A percentile compares a stretch with the other conserved stretches of the same genome.
phyloP scores from a whole-genome alignment of 805 yeast species.

The Hanseniaspora singularis region DNA sequence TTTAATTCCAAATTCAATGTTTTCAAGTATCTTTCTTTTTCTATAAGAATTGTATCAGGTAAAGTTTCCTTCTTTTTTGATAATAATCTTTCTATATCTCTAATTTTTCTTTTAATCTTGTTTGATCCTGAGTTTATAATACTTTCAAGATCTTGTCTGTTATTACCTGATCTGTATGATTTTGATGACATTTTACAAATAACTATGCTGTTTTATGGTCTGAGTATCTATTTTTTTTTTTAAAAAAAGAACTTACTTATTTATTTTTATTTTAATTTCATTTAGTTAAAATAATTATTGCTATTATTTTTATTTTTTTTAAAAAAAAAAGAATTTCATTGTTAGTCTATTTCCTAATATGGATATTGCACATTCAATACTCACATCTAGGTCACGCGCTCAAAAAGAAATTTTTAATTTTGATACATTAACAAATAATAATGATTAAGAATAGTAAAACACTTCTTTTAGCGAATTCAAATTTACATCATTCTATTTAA shows the following conservation, averaged over 20 bases:
- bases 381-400: too few species aligned
- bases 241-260: neutral
- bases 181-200: conserved; percentile 4
- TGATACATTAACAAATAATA: too few species aligned
- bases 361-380: too few species aligned
- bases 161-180: conserved; percentile 14
- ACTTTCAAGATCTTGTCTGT: conserved; percentile 29
- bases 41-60: conserved; percentile 52
- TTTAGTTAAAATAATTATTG: too few species aligned
- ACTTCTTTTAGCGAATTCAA: too few species aligned
- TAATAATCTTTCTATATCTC: conserved; percentile 71
- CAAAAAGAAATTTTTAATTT: too few species aligned
- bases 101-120: conserved; percentile 68
- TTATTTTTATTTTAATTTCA: too few species aligned
- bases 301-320: too few species aligned
- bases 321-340: conserved; percentile 4
- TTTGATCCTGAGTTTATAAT: conserved; percentile 33
- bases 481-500: too few species aligned
- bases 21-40: conserved; percentile 64
- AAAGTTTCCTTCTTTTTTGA: conserved; percentile 40
- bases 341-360: too few species aligned
- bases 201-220: neutral
- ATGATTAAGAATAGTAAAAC: too few species aligned
- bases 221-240: neutral
- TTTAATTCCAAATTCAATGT: conserved; percentile 50